Evolutionary conservation across 2,329 filamentous ascomycete species (phyloP).

Genomic region (Venturia pyrina): DNA sequence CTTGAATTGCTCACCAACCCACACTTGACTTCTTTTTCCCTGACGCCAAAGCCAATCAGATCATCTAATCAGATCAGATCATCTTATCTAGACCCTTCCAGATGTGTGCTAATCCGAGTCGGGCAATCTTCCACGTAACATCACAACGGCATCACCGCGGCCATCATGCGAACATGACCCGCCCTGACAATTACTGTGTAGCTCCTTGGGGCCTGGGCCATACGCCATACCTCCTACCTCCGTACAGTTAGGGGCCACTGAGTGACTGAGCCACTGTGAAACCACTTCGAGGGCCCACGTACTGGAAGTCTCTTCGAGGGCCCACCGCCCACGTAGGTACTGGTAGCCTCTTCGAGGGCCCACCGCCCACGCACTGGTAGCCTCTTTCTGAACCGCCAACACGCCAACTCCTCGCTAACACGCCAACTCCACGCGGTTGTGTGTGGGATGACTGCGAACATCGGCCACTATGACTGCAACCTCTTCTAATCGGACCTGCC

Average conservation of each 20-base stretch:
- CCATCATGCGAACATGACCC: not conserved
- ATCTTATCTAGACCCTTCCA: not conserved
- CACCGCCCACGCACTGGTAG: too few species aligned
- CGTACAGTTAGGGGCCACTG: too few species aligned
- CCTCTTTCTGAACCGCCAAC: too few species aligned
- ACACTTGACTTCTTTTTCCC: not conserved
- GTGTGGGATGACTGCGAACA: not conserved
- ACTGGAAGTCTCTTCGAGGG: too few species aligned
- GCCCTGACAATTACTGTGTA: not conserved
- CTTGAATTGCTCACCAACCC: too few species aligned
- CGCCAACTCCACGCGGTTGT: not conserved
- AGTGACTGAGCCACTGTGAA: too few species aligned
- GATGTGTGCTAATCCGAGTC: not conserved
- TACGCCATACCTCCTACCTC: too few species aligned
- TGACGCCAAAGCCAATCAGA: not conserved
- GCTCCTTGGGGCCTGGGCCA: too few species aligned
- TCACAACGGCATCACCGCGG: not conserved
- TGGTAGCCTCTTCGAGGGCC: too few species aligned
- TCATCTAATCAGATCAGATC: conserved; percentile 3
- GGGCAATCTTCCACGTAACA: not conserved
- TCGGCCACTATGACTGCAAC: not conserved
- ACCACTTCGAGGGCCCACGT: too few species aligned
- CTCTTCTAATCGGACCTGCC: not conserved
- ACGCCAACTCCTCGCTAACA: not conserved
- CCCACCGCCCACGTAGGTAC: too few species aligned